These are phyloP conservation scores for Magnaporthiopsis incrustans DNA, from an alignment of 2,329 filamentous ascomycete genomes.

Conservation along the genomic window DNA sequence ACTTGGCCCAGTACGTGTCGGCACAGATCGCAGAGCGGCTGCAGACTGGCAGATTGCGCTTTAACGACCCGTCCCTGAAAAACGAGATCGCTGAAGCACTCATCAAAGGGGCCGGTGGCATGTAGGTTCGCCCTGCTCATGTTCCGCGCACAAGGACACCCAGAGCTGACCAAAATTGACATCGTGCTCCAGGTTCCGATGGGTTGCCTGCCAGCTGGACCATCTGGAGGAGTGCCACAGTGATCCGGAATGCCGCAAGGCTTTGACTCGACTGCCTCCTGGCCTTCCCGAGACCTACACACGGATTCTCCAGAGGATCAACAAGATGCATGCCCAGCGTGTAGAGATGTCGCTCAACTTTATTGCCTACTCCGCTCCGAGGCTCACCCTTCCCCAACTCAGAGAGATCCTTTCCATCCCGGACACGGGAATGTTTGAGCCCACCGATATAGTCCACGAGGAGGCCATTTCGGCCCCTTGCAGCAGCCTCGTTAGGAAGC, in stretches of 20 bases:
- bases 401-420: background rate
- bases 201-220: background rate
- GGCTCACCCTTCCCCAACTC: background rate
- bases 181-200: too few relatives aligned
- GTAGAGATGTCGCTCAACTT: background rate
- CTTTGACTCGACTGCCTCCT: background rate
- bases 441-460: background rate
- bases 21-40: too few relatives aligned
- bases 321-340: background rate
- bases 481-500: constrained; percentile 1
- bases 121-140: background rate
- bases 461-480: background rate
- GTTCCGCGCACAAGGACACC: too few relatives aligned
- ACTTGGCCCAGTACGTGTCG: too few relatives aligned
- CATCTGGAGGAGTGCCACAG: background rate
- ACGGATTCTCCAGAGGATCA: background rate
- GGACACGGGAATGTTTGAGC: background rate
- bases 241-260: background rate
- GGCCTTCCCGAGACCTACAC: background rate
- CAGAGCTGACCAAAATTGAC: too few relatives aligned
- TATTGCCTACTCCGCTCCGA: background rate
- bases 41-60: too few relatives aligned
- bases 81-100: background rate
- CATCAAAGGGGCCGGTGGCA: background rate
- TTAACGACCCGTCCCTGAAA: too few relatives aligned